Base-by-base conservation (phyloP, 176 grass and related monocot genomes). In the Oryza punctata region DNA sequence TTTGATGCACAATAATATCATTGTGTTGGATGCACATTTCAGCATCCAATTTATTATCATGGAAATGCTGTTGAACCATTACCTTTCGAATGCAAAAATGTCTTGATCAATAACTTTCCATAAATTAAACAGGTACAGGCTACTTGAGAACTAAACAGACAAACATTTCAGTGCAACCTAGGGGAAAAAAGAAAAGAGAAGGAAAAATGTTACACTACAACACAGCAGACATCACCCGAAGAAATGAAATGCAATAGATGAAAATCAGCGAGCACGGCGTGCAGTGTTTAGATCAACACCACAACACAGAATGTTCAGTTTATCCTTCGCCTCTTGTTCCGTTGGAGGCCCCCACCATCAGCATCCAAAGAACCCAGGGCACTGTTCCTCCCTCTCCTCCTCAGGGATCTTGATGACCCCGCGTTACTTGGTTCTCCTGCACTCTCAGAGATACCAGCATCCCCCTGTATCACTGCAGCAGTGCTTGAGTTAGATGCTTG, bases 401-500 rank as follows among this genome's bases (percentile, higher is more conserved):
- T 94, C 72, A 90, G 76, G 74, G 89, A 74, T 79, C 87, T 90
- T 25, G 93, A 96, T 32, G 89, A 87, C 12, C 96, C 91, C 61
- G 82, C 87, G 81, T 87, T 92, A 63, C 84, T 94, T 77, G 90
- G 87, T 26, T 84, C 84, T 28, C 72, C 76, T 27, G 70, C 61
- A 12, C 63, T 85, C 60, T 81, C 89, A 23, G 88, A 86, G 40
- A 75, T 76, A 72, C 65, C 70, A 81, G 77, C 69, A 57, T 95
- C 93, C 29, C 89, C 96, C 29, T 95, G 91, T 87, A 98, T 96
- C 49, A 90, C 87, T 41, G 93, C 89, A 90, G 89, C 86, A 73
- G 96, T 99, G 73, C 96, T 99, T 2, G 87, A 99, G 75, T 90
- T 94, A 75, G 89, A 99, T 33, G 85, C 87, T 85, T 95, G 96